Base-by-base conservation (phyloP, 345 rosid species). In the Raphanus raphanistrum region DNA sequence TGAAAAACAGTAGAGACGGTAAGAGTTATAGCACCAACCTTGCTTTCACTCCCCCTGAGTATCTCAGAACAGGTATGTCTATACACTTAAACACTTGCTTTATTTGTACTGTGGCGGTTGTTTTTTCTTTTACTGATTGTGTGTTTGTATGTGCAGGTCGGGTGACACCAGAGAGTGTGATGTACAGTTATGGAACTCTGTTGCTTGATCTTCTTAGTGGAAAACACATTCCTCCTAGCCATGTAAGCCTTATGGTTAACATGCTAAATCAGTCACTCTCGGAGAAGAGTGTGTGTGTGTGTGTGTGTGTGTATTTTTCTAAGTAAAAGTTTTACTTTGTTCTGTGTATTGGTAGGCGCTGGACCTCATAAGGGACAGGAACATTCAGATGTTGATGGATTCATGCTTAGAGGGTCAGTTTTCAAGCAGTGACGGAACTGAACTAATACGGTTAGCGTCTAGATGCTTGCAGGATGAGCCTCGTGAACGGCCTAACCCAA, bases 41-140 rank as follows among this genome's bases (percentile, higher is more conserved):
- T 32, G 99, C 96, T 28, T 92, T 95, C 79, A 92, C 99, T 73
- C 99, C 99, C 72, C 99, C 97, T 0, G 99, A 95, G 85, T 95
- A 92, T 83, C 75, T 95, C 85, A 87, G 94, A 80, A 92, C 98
- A 71, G 98, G 98, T 92, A 17, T 92, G 67, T 0, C 17, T 63
- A 58, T 68, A 21, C 21, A 21, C 45, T 58, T 3, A 21, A 33
- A 11, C 61, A 6, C 16, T 68, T 68, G 16, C 71, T 13, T 31
- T 55, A 59, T 58, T 70, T 45, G 55, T 62, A 62, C 25, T 43
- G 21, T 61, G 29, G 25, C 4, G 21, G 45, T 21, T 52, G 61
- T 31, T 5, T 4, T 41, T 21, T 0, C 21, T 5, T 4, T 41
- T 21, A 21, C 21, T 21, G 21, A 6, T 15, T 63, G 59, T 68